Evolutionary conservation across 2,329 filamentous ascomycete species (phyloP).

Genomic region (Neonectria ditissima): DNA sequence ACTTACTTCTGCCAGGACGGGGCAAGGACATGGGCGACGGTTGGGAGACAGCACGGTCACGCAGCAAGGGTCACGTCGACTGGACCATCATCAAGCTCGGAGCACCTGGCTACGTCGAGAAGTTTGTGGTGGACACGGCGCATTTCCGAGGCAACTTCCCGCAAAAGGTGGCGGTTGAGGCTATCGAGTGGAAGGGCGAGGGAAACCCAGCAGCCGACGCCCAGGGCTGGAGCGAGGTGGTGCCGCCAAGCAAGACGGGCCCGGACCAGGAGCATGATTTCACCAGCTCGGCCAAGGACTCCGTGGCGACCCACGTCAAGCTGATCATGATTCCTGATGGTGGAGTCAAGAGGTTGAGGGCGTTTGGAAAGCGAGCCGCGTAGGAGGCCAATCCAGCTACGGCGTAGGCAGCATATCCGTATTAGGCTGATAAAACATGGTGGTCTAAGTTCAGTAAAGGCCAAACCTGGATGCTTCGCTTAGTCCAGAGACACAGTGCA

Average conservation of each 20-base stretch:
- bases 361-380: slow-evolving; percentile 50
- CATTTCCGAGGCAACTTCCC: slow-evolving; percentile 89
- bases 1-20: slow-evolving; percentile 81
- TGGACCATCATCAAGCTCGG: slow-evolving; percentile 85
- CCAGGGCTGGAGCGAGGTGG: slow-evolving; percentile 73
- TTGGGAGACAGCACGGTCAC: slow-evolving; percentile 84
- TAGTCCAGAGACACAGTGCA: neutral
- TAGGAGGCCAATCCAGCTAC: slow-evolving; percentile 26
- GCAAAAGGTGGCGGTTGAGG: slow-evolving; percentile 77
- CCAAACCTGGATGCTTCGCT: neutral
- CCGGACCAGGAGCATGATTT: slow-evolving; percentile 81
- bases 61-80: slow-evolving; percentile 78
- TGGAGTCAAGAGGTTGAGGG: slow-evolving; percentile 86
- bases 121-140: slow-evolving; percentile 81
- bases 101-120: slow-evolving; percentile 71
- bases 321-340: slow-evolving; percentile 94
- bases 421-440: slow-evolving; percentile 15
- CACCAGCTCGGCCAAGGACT: slow-evolving; percentile 64
- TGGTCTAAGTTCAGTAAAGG: neutral
- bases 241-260: slow-evolving; percentile 75
- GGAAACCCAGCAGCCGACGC: slow-evolving; percentile 68
- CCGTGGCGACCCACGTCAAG: slow-evolving; percentile 84
- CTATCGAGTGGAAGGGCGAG: slow-evolving; percentile 65
- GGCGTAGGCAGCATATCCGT: neutral
- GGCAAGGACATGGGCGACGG: slow-evolving; percentile 90